Conservation (phyloP, 2,329 filamentous ascomycete genomes). For the Coleophoma crateriformis region DNA sequence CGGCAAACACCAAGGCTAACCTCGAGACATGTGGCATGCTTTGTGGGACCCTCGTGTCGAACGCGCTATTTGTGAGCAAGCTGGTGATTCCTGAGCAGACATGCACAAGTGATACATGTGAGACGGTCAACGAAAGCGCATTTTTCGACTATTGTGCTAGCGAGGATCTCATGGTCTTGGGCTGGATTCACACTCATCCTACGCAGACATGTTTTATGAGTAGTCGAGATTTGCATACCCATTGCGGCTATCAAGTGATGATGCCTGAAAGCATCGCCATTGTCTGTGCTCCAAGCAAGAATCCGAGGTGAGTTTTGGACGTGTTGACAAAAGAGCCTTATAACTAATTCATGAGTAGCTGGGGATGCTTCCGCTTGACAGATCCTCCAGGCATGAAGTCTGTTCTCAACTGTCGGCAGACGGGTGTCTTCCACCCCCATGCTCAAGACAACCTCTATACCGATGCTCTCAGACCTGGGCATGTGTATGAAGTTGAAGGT, state of each 20-base stretch:
- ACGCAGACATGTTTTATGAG: conserved; percentile 98
- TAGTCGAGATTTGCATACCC: conserved; percentile 87
- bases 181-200: conserved; percentile 98
- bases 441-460: conserved; percentile 30
- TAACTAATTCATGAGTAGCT: conserved; percentile 40
- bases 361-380: conserved; percentile 88
- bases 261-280: conserved; percentile 94
- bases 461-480: conserved; percentile 42
- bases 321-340: not conserved
- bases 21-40: conserved; percentile 95
- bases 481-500: conserved; percentile 52
- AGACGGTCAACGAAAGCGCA: conserved; percentile 80
- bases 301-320: conserved; percentile 57
- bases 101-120: conserved; percentile 87
- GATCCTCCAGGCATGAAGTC: conserved; percentile 85
- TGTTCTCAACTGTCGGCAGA: conserved; percentile 73
- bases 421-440: conserved; percentile 80
- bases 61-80: conserved; percentile 85
- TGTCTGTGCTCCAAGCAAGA: conserved; percentile 82
- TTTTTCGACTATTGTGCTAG: conserved; percentile 86
- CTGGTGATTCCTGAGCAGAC: conserved; percentile 89
- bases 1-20: conserved; percentile 71
- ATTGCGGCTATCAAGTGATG: conserved; percentile 93
- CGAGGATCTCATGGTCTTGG: conserved; percentile 78
- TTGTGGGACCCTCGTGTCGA: conserved; percentile 84